Conservation (phyloP, 2,329 filamentous ascomycete species). For the Mollisiaceae sp. region DNA sequence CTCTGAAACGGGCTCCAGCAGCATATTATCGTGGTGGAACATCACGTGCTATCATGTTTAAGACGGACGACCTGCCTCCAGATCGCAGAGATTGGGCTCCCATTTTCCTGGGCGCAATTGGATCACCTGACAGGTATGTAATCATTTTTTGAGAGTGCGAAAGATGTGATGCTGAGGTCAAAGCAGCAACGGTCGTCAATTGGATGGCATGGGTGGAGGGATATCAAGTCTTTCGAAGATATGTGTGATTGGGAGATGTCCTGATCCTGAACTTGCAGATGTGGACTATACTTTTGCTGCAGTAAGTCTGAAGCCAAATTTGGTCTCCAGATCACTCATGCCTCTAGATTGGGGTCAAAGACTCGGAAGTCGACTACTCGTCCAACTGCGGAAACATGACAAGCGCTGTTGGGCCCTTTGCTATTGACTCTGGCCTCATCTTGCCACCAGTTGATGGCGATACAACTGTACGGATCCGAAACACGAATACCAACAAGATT, state of each 20-base stretch:
- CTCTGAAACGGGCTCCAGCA: conserved; percentile 49
- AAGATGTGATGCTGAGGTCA: not conserved
- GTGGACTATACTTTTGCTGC: conserved; percentile 76
- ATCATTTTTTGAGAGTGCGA: no score
- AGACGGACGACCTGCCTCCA: conserved; percentile 55
- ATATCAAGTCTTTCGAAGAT: conserved; percentile 74
- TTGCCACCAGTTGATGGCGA: conserved; percentile 18
- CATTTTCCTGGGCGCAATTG: conserved; percentile 65
- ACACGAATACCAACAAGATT: conserved; percentile 73
- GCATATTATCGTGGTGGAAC: conserved; percentile 72
- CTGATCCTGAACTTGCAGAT: conserved; percentile 53
- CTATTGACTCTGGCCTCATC: conserved; percentile 59
- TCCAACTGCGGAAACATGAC: conserved; percentile 82
- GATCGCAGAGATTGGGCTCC: conserved; percentile 52
- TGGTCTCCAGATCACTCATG: not conserved
- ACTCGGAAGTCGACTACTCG: conserved; percentile 65
- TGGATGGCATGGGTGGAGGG: conserved; percentile 74
- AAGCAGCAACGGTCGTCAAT: conserved; percentile 65
- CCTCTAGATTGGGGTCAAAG: conserved; percentile 60
- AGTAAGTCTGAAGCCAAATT: not conserved
- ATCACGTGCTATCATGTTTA: conserved; percentile 69
- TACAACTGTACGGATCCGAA: conserved; percentile 63
- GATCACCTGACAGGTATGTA: conserved; percentile 60
- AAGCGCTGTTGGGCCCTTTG: conserved; percentile 68
- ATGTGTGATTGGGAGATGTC: conserved; percentile 64